phyloP scores from a whole-genome alignment of 2,329 filamentous ascomycete species.

The Ambrosiella cleistominuta region DNA sequence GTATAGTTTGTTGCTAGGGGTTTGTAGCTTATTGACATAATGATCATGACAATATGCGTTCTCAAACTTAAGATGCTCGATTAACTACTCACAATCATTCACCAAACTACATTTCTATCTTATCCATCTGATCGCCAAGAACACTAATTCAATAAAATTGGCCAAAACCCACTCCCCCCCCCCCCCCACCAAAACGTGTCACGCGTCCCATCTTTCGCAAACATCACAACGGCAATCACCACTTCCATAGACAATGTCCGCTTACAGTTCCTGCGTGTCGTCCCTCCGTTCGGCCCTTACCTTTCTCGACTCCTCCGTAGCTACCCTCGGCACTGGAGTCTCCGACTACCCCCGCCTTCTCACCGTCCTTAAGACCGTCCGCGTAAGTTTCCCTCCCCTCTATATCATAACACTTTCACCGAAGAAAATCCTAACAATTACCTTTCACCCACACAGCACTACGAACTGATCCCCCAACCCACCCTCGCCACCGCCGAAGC shows the following conservation, averaged over 20 bases:
- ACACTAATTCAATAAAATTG: neutral
- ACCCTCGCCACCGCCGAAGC: slow-evolving; percentile 68
- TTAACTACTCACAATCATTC: neutral
- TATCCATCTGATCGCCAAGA: neutral
- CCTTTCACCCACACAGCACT: slow-evolving; percentile 53
- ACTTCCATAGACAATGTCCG: slow-evolving; percentile 2
- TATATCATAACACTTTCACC: slow-evolving; percentile 28
- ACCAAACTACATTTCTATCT: neutral
- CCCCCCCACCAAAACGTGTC: neutral
- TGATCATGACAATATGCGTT: too few species aligned
- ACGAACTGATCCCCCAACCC: slow-evolving; percentile 77
- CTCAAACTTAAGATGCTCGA: too few species aligned
- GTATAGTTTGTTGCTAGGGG: too few species aligned
- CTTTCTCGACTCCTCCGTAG: slow-evolving; percentile 42
- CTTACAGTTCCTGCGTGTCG: slow-evolving; percentile 40
- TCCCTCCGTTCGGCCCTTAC: slow-evolving; percentile 42
- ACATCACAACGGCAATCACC: too few species aligned
- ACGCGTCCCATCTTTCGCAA: neutral
- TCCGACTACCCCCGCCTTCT: slow-evolving; percentile 39
- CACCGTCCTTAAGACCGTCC: slow-evolving; percentile 38
- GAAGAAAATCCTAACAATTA: slow-evolving; percentile 54
- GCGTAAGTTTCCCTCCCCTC: slow-evolving; percentile 25
- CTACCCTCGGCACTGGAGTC: slow-evolving; percentile 37
- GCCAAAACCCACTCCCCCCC: neutral
- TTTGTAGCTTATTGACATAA: too few species aligned